A percentile compares a stretch with the other conserved stretches of the same genome.
phyloP scores from a whole-genome alignment of 2,329 filamentous ascomycete genomes.

The Diaporthe ampelina region DNA sequence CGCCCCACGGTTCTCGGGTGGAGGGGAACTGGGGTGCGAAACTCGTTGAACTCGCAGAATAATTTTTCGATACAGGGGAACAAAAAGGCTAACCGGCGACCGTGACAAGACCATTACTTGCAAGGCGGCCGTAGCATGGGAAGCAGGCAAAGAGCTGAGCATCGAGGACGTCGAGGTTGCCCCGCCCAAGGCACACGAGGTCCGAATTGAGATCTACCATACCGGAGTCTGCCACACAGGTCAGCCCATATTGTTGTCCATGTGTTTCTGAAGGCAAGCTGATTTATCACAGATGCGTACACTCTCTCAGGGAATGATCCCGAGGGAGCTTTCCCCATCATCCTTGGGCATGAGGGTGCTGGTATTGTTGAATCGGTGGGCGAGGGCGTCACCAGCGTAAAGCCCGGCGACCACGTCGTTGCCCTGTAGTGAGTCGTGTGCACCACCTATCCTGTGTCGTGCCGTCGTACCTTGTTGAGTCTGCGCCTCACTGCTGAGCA shows the following conservation, averaged over 20 bases:
- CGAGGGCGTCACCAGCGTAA: slow-evolving; percentile 94
- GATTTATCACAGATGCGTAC: slow-evolving; percentile 80
- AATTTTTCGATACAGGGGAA: not conserved
- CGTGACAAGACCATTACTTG: slow-evolving; percentile 39
- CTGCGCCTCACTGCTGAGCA: not conserved
- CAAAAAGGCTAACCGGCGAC: not conserved
- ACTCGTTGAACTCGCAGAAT: not conserved
- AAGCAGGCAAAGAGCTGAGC: slow-evolving; percentile 88
- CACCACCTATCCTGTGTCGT: not conserved
- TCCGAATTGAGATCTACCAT: slow-evolving; percentile 96
- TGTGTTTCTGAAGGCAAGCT: not conserved
- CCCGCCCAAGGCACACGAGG: slow-evolving; percentile 91
- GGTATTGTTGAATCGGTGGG: slow-evolving; percentile 94
- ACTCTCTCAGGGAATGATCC: slow-evolving; percentile 96
- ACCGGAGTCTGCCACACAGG: slow-evolving; percentile 97
- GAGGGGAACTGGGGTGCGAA: not conserved
- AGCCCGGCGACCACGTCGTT: slow-evolving; percentile 91
- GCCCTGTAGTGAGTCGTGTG: slow-evolving; percentile 79
- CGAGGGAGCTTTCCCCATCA: slow-evolving; percentile 91
- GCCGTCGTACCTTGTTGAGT: not conserved
- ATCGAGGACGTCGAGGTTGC: slow-evolving; percentile 95
- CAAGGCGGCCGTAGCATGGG: slow-evolving; percentile 96
- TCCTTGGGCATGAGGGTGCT: slow-evolving; percentile 91
- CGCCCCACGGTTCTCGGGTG: not conserved
- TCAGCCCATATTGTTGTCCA: slow-evolving; percentile 45